Base-by-base conservation (phyloP, 2,329 filamentous ascomycete species). In the Nothomitra cinnamomea region DNA sequence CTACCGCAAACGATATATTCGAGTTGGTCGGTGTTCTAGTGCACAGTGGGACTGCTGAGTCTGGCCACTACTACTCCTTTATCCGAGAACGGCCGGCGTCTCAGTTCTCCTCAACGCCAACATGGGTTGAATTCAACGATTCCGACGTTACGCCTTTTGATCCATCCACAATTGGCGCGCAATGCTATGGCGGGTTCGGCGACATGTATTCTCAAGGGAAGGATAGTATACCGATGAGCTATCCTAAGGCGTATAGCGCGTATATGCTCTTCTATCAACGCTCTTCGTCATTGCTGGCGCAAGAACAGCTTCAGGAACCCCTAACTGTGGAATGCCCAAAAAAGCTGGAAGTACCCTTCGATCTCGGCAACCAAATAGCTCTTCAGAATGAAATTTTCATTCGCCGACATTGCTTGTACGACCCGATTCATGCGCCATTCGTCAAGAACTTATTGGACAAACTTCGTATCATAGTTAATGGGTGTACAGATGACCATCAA, bases 231-330 rank as follows among this genome's bases (percentile, higher is more conserved):
- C 19, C 24, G 10, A 43, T 56, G 13, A 22, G 40, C 21, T 54
- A 54, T 43, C 36, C 21, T 15, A 55, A 55, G 35, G 21, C 53
- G 17, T 55, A 49, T 15, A 96, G 87, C 64, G 92, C 90, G 12
- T 98, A 98, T 66, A 96, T 98, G 86, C 75, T 98, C 7, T 96
- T 98, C 66, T 98, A 98, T 65, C 85, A 95, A 65, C 80, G 92
- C 50, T 78, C 81, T 2, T 82, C 82, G 0, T 78, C 79, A 3
- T 72, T 89, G 54, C 70, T 72, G 7, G 65, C 67, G 15, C 75
- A 78, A 56, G 73, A 78, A 59, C 67, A 73, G 25, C 61, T 66
- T 1, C 68, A 79, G 59, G 63, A 69, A 52, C 58, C 56, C 12
- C 61, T 65, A 0, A 61, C 64, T 1, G 56, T 64, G 1, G 60